Base-by-base conservation (phyloP, 345 rosid species). In the Bruguiera sexangula region DNA sequence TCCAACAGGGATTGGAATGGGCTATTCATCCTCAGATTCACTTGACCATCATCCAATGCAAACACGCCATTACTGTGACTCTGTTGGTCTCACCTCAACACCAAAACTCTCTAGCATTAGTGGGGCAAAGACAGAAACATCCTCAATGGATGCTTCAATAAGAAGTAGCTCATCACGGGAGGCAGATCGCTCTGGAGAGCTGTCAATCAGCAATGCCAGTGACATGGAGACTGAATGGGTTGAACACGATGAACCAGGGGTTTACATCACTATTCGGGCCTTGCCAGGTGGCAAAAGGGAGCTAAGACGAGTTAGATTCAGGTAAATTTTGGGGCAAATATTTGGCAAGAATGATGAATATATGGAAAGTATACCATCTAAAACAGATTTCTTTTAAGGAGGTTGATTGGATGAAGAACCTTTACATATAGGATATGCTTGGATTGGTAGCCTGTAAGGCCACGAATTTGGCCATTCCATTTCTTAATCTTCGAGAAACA, bases 81-180 rank as follows among this genome's bases (percentile, higher is more conserved):
- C 98, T 32, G 74, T 72, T 61, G 89, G 90, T 64, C 86, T 84
- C 55, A 79, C 80, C 75, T 87, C 98, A 8, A 94, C 98, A 53
- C 98, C 97, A 53, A 91, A 94, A 80, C 86, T 89, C 30, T 94
- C 97, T n/a, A 89, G 89, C 85, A 87, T 91, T 43, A 87, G 96
- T 71, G 96, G 89, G 20, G 82, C 90, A 76, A 94, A 94, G 84
- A 94, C 95, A 75, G 97, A 94, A 78, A 86, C 84, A 69, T 94
- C 97, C 26, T 89, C 97, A 1, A 84, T 91, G 82, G 97, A 90
- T 70, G 73, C 29, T 27, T 74, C 66, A 21, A 60, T 60, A 19
- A 62, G 75, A 50, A 75, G 69, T 76, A 77, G 80, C 73, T 77
- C 76, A 31, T 77, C 80, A 19, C 73, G 80, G 69, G 80, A 77